phyloP scores from a whole-genome alignment of 352 stramenopile species.

The Blastocystis hominis region DNA sequence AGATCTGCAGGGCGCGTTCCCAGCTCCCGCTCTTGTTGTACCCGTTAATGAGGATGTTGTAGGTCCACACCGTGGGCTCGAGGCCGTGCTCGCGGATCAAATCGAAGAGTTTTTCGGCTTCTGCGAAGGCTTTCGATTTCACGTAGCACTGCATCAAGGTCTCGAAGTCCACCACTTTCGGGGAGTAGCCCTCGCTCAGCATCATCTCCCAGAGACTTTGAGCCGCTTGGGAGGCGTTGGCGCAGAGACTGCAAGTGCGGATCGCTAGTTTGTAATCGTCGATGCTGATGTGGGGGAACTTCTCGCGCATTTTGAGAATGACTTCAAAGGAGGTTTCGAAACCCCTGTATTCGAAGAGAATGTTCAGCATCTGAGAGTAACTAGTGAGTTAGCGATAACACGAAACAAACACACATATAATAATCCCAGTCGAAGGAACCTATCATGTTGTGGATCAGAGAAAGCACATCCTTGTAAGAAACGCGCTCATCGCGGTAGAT shows the following conservation, averaged over 20 bases:
- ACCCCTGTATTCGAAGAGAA: conserved; percentile 34
- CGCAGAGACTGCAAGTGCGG: not conserved
- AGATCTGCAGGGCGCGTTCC: conserved; percentile 47
- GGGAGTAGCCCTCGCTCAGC: conserved; percentile 16
- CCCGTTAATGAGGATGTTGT: conserved; percentile 18
- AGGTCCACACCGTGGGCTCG: conserved; percentile 40
- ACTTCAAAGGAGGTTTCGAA: not conserved
- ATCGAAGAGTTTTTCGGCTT: conserved; percentile 31
- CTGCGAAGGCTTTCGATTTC: not conserved
- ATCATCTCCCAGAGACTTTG: conserved; percentile 7
- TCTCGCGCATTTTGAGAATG: not conserved
- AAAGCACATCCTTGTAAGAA: not conserved
- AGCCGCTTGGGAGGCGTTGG: not conserved
- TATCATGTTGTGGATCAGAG: conserved; percentile 20
- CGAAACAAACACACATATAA: not conserved
- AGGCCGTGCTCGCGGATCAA: conserved; percentile 6
- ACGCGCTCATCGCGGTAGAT: conserved; percentile 36
- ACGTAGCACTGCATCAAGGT: conserved; percentile 35
- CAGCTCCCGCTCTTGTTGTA: conserved; percentile 31
- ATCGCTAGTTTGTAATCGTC: conserved; percentile 47
- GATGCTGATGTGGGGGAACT: not conserved
- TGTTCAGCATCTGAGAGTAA: conserved; percentile 44
- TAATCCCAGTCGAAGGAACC: conserved; percentile 2
- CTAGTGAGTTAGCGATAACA: not conserved
- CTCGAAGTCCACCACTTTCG: conserved; percentile 18